phyloP scores from a whole-genome alignment of 2,329 filamentous ascomycete species.

The Penicillium sp. region DNA sequence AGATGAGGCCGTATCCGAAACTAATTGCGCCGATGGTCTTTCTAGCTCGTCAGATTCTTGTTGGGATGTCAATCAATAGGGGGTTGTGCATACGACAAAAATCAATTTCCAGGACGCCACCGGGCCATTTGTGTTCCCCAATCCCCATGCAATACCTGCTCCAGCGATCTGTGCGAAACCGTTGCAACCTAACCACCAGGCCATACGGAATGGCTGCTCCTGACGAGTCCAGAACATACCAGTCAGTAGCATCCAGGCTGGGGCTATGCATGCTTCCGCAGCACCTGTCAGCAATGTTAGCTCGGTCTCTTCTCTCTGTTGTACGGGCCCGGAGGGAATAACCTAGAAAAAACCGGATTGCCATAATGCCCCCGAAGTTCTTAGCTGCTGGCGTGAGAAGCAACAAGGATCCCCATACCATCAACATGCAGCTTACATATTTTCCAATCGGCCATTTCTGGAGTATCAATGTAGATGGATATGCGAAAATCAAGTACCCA shows the following conservation, averaged over 20 bases:
- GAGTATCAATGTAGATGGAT: slow-evolving; percentile 32
- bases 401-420: slow-evolving; percentile 31
- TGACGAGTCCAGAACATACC: slow-evolving; percentile 22
- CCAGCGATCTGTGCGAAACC: slow-evolving; percentile 21
- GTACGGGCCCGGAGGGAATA: not conserved
- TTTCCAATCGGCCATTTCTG: slow-evolving; percentile 34
- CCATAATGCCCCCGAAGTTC: slow-evolving; percentile 33
- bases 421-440: slow-evolving; percentile 30
- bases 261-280: not conserved
- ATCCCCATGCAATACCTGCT: slow-evolving; percentile 20
- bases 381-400: slow-evolving; percentile 24
- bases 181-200: slow-evolving; percentile 20
- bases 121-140: slow-evolving; percentile 17
- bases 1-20: slow-evolving; percentile 38
- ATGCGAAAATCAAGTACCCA: slow-evolving; percentile 41
- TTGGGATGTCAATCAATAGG: not conserved
- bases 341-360: slow-evolving; percentile 41
- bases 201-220: slow-evolving; percentile 21
- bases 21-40: slow-evolving; percentile 40
- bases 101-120: slow-evolving; percentile 34
- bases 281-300: slow-evolving; percentile 9
- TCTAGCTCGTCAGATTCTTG: not conserved
- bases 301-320: slow-evolving; percentile 21
- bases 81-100: slow-evolving; percentile 24
- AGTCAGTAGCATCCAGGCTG: slow-evolving; percentile 16